These are phyloP conservation scores for Wickerhamomyces sp. DNA, from an alignment of 1,139 yeast genomes.

Conservation along the genomic window DNA sequence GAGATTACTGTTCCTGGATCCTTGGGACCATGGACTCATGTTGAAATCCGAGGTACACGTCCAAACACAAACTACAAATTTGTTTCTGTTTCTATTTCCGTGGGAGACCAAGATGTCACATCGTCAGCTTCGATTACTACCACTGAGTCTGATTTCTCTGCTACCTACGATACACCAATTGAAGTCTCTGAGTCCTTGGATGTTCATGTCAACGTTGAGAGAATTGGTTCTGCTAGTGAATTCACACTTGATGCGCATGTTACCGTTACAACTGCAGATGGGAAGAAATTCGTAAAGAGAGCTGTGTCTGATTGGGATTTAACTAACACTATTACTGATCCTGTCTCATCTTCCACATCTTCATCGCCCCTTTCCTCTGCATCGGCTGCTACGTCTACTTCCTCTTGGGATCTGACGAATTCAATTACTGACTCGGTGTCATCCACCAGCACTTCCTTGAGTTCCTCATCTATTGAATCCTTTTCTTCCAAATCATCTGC, in stretches of 20 bases:
- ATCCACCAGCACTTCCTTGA: not conserved
- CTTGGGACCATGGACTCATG: not conserved
- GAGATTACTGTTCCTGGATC: not conserved
- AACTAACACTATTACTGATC: not conserved
- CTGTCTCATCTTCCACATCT: not conserved
- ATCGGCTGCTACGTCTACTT: not conserved
- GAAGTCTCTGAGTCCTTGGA: not conserved
- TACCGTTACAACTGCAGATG: constrained; percentile 1
- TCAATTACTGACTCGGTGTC: not conserved
- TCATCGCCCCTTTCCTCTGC: not conserved
- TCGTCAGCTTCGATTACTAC: not conserved
- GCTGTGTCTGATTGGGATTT: not conserved
- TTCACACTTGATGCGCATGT: not conserved
- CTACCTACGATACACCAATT: not conserved
- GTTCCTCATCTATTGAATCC: not conserved
- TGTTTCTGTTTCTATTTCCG: not conserved
- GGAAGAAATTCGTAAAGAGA: constrained; percentile 1
- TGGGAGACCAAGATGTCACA: not conserved
- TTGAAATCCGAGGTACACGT: not conserved
- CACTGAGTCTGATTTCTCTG: not conserved
- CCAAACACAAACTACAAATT: not conserved
- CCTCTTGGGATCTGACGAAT: not conserved
- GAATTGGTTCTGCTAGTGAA: not conserved
- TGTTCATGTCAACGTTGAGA: not conserved
- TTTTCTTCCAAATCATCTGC: not conserved